These are phyloP conservation scores for Lactarius pseudohatsudake DNA, from an alignment of 768 basidiomycete species.

Conservation along the genomic window DNA sequence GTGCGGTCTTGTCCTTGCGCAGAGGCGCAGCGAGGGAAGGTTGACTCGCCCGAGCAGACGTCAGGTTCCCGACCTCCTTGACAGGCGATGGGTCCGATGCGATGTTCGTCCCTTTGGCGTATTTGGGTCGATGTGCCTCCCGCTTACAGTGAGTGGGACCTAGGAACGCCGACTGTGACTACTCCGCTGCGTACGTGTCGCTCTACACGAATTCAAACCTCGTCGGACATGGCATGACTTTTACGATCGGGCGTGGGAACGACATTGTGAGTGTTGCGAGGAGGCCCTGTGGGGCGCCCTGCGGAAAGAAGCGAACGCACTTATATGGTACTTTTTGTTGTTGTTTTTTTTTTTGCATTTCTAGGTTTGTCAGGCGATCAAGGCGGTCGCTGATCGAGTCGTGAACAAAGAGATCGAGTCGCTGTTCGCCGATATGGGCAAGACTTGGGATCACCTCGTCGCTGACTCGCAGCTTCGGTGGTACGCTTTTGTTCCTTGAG, in stretches of 20 bases:
- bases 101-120: slow-evolving; percentile 52
- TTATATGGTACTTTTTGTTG: not conserved
- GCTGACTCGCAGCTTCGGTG: slow-evolving; percentile 91
- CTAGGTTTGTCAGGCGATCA: slow-evolving; percentile 80
- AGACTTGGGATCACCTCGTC: slow-evolving; percentile 83
- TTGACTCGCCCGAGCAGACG: slow-evolving; percentile 51
- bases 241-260: slow-evolving; percentile 92
- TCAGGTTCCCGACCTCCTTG: slow-evolving; percentile 89
- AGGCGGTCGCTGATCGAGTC: slow-evolving; percentile 75
- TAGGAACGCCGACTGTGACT: slow-evolving; percentile 95
- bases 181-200: slow-evolving; percentile 88
- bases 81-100: slow-evolving; percentile 93
- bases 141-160: not conserved
- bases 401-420: slow-evolving; percentile 79
- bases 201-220: slow-evolving; percentile 70
- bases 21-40: not conserved
- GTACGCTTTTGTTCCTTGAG: slow-evolving; percentile 42
- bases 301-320: not conserved
- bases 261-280: slow-evolving; percentile 61
- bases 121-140: not conserved
- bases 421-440: slow-evolving; percentile 88
- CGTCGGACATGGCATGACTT: slow-evolving; percentile 91
- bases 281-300: not conserved
- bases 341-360: not conserved
- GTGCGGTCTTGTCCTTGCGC: slow-evolving; percentile 35